Base-by-base conservation (phyloP, 768 basidiomycete species). In the Lactarius psammicola region DNA sequence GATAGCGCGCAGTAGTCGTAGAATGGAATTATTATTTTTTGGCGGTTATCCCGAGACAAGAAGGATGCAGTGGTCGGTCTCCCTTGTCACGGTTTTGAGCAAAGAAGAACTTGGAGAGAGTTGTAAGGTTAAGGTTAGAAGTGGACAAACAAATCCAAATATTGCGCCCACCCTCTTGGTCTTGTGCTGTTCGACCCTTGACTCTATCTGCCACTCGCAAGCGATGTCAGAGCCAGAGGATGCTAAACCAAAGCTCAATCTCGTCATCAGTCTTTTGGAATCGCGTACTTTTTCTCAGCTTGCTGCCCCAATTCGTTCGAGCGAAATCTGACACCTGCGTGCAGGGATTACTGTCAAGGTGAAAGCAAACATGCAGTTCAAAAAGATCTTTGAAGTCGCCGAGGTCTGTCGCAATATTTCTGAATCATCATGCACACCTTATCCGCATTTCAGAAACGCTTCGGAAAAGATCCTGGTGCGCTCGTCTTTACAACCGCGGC, bases 361-460 rank as follows among this genome's bases (percentile, higher is more conserved):
- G 23, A 69, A 69, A n/a, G 68, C 68, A 17, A 69, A 63, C 46
- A 69, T 69, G 68, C 68, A 51, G 10, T 69, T 69, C 31, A 69
- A 63, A 59, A 69, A 69, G 9, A 69, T 67, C 13, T 69, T 69
- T 26, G 68, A 69, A 17, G 68, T 67, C 1, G 68, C 68, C 23
- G 68, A 69, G 65, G 68, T 69, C 23, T 46, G 65, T 51, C 2
- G 13, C n/a, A 0, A 23, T 42, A 15, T 20, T 26, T 57, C 30
- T n/a, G n/a, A n/a, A 20, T 34, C 3, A n/a, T 33, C 30, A 1
- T 33, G 23, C 40, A 20, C 60, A 46, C 10, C 4, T 33, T 26
- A 51, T 33, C 4, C 36, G 2, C 36, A 10, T 11, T 4, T 11
- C 38, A 69, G 68, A 66, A 69, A 59, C 65, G 65, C 13, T 69